A percentile compares a stretch with the other conserved stretches of the same genome.
Evolutionary conservation across 768 basidiomycete genomes (phyloP).

Genomic region (Boletus coccyginus): DNA sequence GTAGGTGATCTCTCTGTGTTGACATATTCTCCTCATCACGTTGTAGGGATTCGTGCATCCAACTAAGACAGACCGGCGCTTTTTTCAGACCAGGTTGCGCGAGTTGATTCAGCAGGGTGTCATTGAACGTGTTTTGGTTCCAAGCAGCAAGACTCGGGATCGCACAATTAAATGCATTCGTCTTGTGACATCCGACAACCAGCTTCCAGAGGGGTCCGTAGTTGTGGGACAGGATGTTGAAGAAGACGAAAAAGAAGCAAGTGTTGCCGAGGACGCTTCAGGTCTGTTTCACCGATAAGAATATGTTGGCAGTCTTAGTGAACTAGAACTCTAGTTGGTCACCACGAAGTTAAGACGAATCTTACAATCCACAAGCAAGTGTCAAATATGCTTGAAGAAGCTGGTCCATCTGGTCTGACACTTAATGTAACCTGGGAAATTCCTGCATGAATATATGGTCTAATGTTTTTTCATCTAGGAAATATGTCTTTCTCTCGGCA

Average conservation of each 20-base stretch:
- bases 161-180: slow-evolving; percentile 64
- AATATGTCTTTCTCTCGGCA: slow-evolving; percentile 55
- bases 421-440: slow-evolving; percentile 49
- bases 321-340: slow-evolving; percentile 25
- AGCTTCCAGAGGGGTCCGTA: slow-evolving; percentile 34
- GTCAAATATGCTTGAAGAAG: slow-evolving; percentile 65
- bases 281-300: slow-evolving; percentile 25
- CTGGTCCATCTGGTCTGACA: slow-evolving; percentile 69
- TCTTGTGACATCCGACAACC: slow-evolving; percentile 45
- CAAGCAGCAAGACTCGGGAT: slow-evolving; percentile 48
- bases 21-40: slow-evolving; percentile 1
- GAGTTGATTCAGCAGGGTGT: slow-evolving; percentile 71
- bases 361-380: slow-evolving; percentile 78
- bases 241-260: slow-evolving; percentile 39
- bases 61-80: slow-evolving; percentile 74
- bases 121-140: slow-evolving; percentile 73
- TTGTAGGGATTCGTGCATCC: slow-evolving; percentile 72
- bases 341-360: slow-evolving; percentile 51
- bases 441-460: neutral
- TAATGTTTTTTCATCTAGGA: slow-evolving; percentile 44
- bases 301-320: neutral
- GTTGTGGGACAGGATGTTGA: slow-evolving; percentile 36
- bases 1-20: slow-evolving; percentile 41
- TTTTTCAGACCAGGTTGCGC: slow-evolving; percentile 72
- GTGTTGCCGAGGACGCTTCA: slow-evolving; percentile 28